phyloP scores from a whole-genome alignment of 441 rosid genomes.

The Sinapis alba region DNA sequence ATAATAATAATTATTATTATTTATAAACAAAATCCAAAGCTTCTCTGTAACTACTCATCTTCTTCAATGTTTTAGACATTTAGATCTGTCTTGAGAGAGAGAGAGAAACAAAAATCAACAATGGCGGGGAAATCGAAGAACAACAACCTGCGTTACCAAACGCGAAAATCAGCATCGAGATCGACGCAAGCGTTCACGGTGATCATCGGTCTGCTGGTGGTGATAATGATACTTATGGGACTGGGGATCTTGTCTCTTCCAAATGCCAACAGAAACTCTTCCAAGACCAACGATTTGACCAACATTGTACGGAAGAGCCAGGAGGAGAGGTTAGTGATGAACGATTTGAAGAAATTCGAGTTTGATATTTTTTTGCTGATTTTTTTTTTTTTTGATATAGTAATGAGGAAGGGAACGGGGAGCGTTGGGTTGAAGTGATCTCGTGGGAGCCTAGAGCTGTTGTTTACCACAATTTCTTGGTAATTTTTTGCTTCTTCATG shows the following conservation, averaged over 20 bases:
- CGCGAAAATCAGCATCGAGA: conserved; percentile 62
- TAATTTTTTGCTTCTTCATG: conserved; percentile 36
- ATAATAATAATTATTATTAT: neutral
- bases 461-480: conserved; percentile 87
- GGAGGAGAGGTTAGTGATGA: conserved; percentile 43
- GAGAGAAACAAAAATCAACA: neutral
- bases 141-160: conserved; percentile 59
- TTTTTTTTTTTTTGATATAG: conserved; percentile 7
- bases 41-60: conserved; percentile 4
- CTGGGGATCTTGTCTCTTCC: conserved; percentile 78
- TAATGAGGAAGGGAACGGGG: conserved; percentile 48
- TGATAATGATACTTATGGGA: conserved; percentile 67
- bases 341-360: neutral
- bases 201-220: conserved; percentile 64
- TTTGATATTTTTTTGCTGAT: neutral
- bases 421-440: conserved; percentile 84
- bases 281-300: conserved; percentile 69
- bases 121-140: conserved; percentile 68
- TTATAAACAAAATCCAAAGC: conserved; percentile 21
- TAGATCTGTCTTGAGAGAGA: conserved; percentile 36
- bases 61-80: conserved; percentile 13
- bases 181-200: conserved; percentile 55
- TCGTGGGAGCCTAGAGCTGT: conserved; percentile 97
- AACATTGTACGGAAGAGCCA: conserved; percentile 50
- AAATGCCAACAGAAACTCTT: conserved; percentile 46